Base-by-base conservation (phyloP, 2,329 filamentous ascomycete genomes). In the Trichoderma cornu-damae region DNA sequence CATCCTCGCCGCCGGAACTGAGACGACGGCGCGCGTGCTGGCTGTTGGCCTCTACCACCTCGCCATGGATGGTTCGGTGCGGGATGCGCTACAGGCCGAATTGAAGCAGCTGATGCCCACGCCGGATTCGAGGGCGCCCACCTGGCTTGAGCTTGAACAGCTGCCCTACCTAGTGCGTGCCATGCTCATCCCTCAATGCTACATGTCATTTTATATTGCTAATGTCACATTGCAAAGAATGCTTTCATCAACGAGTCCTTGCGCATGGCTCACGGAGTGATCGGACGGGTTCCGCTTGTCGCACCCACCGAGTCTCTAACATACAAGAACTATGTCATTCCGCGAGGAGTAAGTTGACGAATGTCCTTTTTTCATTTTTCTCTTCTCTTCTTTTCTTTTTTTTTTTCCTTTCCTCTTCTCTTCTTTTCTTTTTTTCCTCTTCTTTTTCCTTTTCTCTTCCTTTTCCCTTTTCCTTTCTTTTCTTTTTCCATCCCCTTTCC, bases 271-370 rank as follows among this genome's bases (percentile, higher is more conserved):
- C 59, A 55, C 42, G 60, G 61, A 30, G 37, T 60, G 9, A 48
- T 57, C 8, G 47, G 44, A 14, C 59, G 61, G 3, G 38, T 70
- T 6, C 67, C 68, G 12, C 64, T 70, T 3, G 66, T 70, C 11
- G 65, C 66, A 0, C 65, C 66, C 2, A 56, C 64, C 18, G 62
- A 68, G 24, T 48, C 62, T 8, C 64, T 72, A 16, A 57, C 62
- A 18, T 72, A 70, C 59, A 65, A 66, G 12, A 62, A 70, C 50
- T 69, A 65, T 63, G 59, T 58, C 2, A 72, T 72, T 48, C 69
- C 70, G 1, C 64, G 69, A 4, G 64, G 66, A 3, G 69, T 70
- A 67, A 44, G 66, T 30, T 24, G 43, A 47, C 22, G 22, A 32
- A 38, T 22, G 18, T 9, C 24, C 3, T 18, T n/a, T n/a, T 16